Evolutionary conservation across 129 eudicot species (phyloP).

Genomic region (Pulicaria dysenterica): DNA sequence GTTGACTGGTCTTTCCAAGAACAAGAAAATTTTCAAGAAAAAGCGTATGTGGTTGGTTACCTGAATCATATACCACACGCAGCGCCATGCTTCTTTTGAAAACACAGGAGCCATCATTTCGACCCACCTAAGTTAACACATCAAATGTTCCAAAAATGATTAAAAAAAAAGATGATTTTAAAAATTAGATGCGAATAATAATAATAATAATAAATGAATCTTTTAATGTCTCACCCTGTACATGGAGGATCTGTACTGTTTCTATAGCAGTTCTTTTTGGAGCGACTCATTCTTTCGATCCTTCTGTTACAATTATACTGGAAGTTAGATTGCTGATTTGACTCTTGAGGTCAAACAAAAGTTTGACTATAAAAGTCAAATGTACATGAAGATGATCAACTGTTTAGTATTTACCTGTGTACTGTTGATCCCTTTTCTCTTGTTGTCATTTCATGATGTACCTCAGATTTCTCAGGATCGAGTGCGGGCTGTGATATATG

Average conservation of each 20-base stretch:
- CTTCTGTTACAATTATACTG: conserved; percentile 50
- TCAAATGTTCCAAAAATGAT: not conserved
- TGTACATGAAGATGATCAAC: not conserved
- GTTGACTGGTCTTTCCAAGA: not conserved
- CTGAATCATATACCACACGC: conserved; percentile 96
- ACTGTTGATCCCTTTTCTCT: conserved; percentile 52
- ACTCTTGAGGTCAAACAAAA: conserved; percentile 22
- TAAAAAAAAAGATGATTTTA: not conserved
- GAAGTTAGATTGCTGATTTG: conserved; percentile 3
- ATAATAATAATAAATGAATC: not conserved
- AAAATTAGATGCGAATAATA: not conserved
- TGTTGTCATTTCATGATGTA: conserved; percentile 79
- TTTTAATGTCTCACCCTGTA: conserved; percentile 59
- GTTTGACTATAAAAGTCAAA: conserved; percentile 13
- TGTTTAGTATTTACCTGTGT: conserved; percentile 52
- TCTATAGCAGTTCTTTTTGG: conserved; percentile 60
- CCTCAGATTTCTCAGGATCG: conserved; percentile 70
- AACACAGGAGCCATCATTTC: conserved; percentile 99
- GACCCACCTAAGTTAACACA: conserved; percentile 59
- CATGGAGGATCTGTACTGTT: conserved; percentile 87
- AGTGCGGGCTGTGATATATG: conserved; percentile 95
- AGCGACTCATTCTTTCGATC: conserved; percentile 52
- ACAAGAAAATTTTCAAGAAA: not conserved
- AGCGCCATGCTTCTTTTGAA: conserved; percentile 87
- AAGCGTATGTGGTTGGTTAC: conserved; percentile 36